phyloP scores from a whole-genome alignment of 352 stramenopile species.

The Pythium brachiatum region DNA sequence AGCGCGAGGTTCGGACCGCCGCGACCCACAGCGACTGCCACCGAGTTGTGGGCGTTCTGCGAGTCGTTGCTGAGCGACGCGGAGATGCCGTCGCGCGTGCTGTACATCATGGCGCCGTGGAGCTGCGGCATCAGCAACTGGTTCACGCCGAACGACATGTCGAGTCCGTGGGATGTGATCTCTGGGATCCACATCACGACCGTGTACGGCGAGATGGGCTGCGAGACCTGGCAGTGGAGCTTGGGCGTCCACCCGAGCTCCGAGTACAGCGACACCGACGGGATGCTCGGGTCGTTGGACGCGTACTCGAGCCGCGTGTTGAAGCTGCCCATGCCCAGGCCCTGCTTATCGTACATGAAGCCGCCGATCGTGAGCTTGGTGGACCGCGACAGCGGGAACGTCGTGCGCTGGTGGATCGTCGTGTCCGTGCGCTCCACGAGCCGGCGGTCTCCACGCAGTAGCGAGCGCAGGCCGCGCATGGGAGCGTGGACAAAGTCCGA shows the following conservation, averaged over 20 bases:
- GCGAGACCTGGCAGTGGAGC: slow-evolving; percentile 67
- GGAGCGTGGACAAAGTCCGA: slow-evolving; percentile 66
- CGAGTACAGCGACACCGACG: slow-evolving; percentile 59
- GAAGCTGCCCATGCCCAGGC: slow-evolving; percentile 67
- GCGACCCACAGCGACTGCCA: slow-evolving; percentile 43
- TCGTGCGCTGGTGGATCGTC: slow-evolving; percentile 77
- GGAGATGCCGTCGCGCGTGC: slow-evolving; percentile 73
- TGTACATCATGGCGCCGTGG: slow-evolving; percentile 80
- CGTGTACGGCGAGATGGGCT: slow-evolving; percentile 67
- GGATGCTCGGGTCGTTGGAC: slow-evolving; percentile 58
- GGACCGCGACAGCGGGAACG: slow-evolving; percentile 52
- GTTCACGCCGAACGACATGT: slow-evolving; percentile 71
- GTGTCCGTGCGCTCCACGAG: slow-evolving; percentile 71
- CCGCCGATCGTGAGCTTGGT: slow-evolving; percentile 67
- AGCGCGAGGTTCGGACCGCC: slow-evolving; percentile 59
- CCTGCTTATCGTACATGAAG: slow-evolving; percentile 84
- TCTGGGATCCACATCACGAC: slow-evolving; percentile 75
- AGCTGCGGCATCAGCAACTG: slow-evolving; percentile 59
- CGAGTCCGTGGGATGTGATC: slow-evolving; percentile 65
- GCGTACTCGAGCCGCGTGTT: slow-evolving; percentile 64
- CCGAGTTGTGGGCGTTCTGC: slow-evolving; percentile 34
- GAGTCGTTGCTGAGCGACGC: slow-evolving; percentile 55
- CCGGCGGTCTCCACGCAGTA: slow-evolving; percentile 42
- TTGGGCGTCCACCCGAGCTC: slow-evolving; percentile 79
- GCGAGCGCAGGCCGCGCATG: slow-evolving; percentile 51